Percentiles rank a stretch among this genome's conserved stretches.
These are phyloP conservation scores for Petasospora fabianii DNA, from an alignment of 1,139 yeast species.

Conservation along the genomic window DNA sequence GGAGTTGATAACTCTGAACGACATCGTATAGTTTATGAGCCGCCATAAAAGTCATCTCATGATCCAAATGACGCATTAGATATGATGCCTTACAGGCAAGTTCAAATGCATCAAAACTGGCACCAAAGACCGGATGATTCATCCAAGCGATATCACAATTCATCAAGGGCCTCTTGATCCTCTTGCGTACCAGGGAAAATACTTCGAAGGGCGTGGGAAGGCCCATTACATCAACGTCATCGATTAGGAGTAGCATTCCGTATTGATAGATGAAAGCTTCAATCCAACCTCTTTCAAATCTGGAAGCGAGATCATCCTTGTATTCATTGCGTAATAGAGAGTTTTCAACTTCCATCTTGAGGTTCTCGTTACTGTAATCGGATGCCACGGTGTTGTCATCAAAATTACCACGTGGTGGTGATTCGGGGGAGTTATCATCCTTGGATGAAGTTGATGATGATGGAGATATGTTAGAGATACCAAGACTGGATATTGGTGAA, in stretches of 20 bases:
- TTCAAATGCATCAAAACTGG: constrained; percentile 36
- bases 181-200: constrained; percentile 31
- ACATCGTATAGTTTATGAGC: constrained; percentile 16
- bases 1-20: constrained; percentile 14
- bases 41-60: constrained; percentile 8
- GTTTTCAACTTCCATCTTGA: constrained; percentile 24
- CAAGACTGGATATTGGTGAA: too few species aligned
- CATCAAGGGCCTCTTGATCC: constrained; percentile 32
- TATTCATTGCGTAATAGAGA: constrained; percentile 9
- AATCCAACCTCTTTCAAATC: constrained; percentile 32
- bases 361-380: constrained; percentile 15
- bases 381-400: constrained; percentile 1
- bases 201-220: constrained; percentile 37
- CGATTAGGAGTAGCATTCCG: constrained; percentile 31
- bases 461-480: too few species aligned
- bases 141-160: constrained; percentile 33
- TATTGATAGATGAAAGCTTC: constrained; percentile 39
- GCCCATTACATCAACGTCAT: constrained; percentile 25
- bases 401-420: neutral
- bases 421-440: constrained; percentile 3
- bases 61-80: constrained; percentile 31
- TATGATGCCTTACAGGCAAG: constrained; percentile 38
- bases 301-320: constrained; percentile 4
- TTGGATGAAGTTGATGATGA: too few species aligned
- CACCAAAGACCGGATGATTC: constrained; percentile 36